Evolutionary conservation across 164 flowering plant genomes (phyloP).

Genomic region (Paratinospora sagittata): DNA sequence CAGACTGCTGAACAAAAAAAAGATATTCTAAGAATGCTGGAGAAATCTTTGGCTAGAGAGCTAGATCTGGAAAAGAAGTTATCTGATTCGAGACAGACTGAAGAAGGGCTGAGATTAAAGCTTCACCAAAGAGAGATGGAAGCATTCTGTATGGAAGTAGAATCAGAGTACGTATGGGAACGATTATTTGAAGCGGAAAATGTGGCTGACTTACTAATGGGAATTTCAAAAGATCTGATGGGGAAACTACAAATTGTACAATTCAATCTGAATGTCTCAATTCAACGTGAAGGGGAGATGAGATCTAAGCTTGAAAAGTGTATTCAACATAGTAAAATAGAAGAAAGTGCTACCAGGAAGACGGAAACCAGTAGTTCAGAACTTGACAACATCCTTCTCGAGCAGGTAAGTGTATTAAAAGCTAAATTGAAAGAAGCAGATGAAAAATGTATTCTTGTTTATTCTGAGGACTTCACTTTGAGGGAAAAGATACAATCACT

Average conservation of each 20-base stretch:
- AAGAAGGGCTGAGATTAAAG: constrained; percentile 51
- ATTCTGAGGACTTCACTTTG: constrained; percentile 34
- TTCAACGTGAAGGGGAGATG: constrained; percentile 43
- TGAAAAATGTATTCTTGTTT: constrained; percentile 25
- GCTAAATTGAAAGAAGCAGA: constrained; percentile 32
- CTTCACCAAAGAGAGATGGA: constrained; percentile 41
- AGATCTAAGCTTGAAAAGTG: constrained; percentile 36
- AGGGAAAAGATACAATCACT: constrained; percentile 39
- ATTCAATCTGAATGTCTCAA: constrained; percentile 46
- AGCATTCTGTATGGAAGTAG: constrained; percentile 45
- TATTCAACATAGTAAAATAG: constrained; percentile 23
- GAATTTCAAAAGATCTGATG: constrained; percentile 52
- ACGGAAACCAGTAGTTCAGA: constrained; percentile 26
- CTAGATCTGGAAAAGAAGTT: constrained; percentile 76
- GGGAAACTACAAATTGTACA: constrained; percentile 46
- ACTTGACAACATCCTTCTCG: constrained; percentile 9
- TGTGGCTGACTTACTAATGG: constrained; percentile 46
- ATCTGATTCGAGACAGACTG: constrained; percentile 41
- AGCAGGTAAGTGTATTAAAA: constrained; percentile 25
- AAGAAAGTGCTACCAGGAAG: constrained; percentile 30
- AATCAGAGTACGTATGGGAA: constrained; percentile 27
- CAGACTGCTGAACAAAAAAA: constrained; percentile 66
- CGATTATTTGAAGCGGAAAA: constrained; percentile 65
- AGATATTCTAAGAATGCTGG: constrained; percentile 67
- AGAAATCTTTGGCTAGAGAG: constrained; percentile 85